These are phyloP conservation scores for Mycena indigotica DNA, from an alignment of 768 basidiomycete species.

Conservation along the genomic window DNA sequence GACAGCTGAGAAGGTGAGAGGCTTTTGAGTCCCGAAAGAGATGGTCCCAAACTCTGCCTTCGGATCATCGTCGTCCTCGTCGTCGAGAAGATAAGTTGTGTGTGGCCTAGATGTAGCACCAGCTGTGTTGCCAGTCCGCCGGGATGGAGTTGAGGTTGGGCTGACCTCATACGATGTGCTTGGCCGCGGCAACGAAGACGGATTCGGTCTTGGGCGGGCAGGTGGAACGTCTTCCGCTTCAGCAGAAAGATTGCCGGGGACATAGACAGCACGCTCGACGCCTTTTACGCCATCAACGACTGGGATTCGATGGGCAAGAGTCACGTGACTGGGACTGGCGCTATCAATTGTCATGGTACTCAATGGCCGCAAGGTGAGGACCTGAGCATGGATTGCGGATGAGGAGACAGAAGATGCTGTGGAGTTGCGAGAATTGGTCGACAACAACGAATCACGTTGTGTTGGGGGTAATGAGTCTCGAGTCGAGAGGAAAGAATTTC, in stretches of 20 bases:
- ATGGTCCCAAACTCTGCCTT: constrained; percentile 31
- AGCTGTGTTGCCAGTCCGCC: constrained; percentile 15
- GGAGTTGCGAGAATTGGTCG: not conserved
- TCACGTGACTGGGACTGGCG: constrained; percentile 36
- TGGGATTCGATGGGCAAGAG: constrained; percentile 40
- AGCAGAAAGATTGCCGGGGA: constrained; percentile 25
- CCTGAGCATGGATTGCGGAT: constrained; percentile 4
- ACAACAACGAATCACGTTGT: not conserved
- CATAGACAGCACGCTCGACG: constrained; percentile 38
- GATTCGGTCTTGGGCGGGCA: not conserved
- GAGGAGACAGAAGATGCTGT: not conserved
- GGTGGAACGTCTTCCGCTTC: not conserved
- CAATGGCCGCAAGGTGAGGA: constrained; percentile 7
- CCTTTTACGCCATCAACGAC: constrained; percentile 22
- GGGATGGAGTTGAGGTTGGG: not conserved
- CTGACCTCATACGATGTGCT: not conserved
- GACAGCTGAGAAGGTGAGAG: constrained; percentile 52
- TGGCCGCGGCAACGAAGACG: not conserved
- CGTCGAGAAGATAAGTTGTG: constrained; percentile 14
- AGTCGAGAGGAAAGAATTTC: not conserved
- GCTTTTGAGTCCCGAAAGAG: constrained; percentile 17
- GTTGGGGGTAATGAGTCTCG: constrained; percentile 6
- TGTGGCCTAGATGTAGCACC: constrained; percentile 14
- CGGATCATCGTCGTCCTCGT: constrained; percentile 7
- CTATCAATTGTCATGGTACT: constrained; percentile 41